Base-by-base conservation (phyloP, 2,329 filamentous ascomycete genomes). In the Microdochium bolleyi region DNA sequence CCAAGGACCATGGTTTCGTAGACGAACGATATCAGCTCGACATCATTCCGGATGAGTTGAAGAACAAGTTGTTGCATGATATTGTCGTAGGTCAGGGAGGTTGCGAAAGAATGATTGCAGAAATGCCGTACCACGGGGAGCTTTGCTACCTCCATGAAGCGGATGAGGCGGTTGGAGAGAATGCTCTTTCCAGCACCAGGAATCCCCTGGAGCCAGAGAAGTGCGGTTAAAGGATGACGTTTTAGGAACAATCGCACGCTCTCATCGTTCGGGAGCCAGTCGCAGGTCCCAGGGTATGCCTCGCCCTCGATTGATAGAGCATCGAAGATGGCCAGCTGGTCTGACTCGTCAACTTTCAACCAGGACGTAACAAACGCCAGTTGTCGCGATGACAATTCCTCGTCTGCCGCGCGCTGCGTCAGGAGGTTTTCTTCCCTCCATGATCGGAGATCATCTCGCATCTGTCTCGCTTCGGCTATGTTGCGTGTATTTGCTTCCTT, bases 131-230 rank as follows among this genome's bases (percentile, higher is more conserved):
- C 49, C 1, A 70, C 59, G 9, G 61, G 21, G 10, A 52, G 59
- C 1, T 49, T 32, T 1, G 49, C 44, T 2, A 24, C 24, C 1
- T 53, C 54, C 4, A 70, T 56, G 27, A 69, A 71, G 1, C 41
- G 59, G 8, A 60, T 51, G 7, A 73, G 53, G 21, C 66, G 61
- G 0, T 59, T 55, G 9, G 62, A 49, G 2, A 72, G 44, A 0
- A 70, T 61, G 27, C 67, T 73, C 49, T 73, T 73, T 0, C 70
- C 70, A 1, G 61, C 61, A 1, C 70, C 70, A 1, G 68, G 64
- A 2, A 53, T 56, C 0, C 70, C 70, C 5, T 69, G 64, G 0
- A 72, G 58, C 58, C 62, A 64, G 0, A 70, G n/a, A 21, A 65
- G 57, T 2, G 58, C 52, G 0, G 52, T 51, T 3, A 66, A 58